Base-by-base conservation (phyloP, 441 rosid species). In the Brassica balearica region DNA sequence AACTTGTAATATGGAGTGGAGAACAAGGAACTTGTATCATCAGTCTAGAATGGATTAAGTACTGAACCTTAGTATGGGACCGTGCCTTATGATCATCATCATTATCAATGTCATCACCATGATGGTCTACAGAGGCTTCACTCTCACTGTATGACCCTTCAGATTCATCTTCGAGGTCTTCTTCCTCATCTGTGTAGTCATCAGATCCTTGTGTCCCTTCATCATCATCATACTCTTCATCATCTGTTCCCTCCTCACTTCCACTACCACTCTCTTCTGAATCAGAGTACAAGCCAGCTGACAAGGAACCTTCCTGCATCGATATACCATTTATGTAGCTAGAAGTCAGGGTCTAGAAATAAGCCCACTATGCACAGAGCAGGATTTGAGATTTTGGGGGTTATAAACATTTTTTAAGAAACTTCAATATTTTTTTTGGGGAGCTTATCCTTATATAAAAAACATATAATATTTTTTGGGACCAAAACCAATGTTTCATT, bases 281-380 rank as follows among this genome's bases (percentile, higher is more conserved):
- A 65, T 92, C 97, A 27, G 97, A 88, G 83, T 94, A 92, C 73
- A 91, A 80, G 69, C 89, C 97, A 53, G 97, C 90, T 53, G 98
- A 83, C 82, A 88, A 65, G 68, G 86, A 77, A 84, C 88, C 92
- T 85, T 89, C 97, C 98, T 94, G 91, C 84, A 85, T 69, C 69
- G 61, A 86, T 23, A 71, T 73, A 77, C 71, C 59, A 65, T 72
- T 65, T 59, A 74, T 55, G 56, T 29, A 29, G 34, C 70, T 79
- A 68, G 73, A 29, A 29, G 34, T 29, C 34, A 29, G 34, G 5
- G 34, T 29, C 34, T 29, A 29, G 34, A 29, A 29, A 29, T 29
- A 29, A 29, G 34, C 34, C 34, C 34, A 29, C 34, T 29, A 29
- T 29, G 5, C 34, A 29, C 34, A 29, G 34, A 29, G 34, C 34